Evolutionary conservation across 352 stramenopile species (phyloP).

Genomic region (Globisporangium takayamanum): DNA sequence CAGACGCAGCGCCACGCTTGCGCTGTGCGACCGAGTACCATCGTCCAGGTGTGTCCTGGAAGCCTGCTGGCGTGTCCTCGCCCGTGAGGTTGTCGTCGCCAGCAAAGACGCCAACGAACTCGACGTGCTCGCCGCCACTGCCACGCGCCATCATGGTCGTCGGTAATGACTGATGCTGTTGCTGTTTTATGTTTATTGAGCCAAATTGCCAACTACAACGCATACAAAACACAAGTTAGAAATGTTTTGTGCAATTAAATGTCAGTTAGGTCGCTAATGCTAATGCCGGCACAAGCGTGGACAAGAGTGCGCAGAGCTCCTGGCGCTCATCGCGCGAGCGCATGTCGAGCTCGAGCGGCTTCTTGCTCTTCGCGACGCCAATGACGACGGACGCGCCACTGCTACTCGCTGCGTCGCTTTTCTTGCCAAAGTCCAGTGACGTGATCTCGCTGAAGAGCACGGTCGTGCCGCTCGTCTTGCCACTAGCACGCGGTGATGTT

Average conservation of each 20-base stretch:
- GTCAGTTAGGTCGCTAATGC: not conserved
- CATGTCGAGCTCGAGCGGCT: slow-evolving; percentile 41
- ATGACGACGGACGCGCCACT: slow-evolving; percentile 13
- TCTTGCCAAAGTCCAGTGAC: slow-evolving; percentile 25
- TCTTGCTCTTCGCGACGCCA: slow-evolving; percentile 14
- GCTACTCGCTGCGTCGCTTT: slow-evolving; percentile 2
- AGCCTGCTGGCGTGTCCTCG: slow-evolving; percentile 53
- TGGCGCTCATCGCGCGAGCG: slow-evolving; percentile 28
- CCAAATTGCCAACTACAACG: too few relatives aligned
- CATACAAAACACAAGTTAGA: too few relatives aligned
- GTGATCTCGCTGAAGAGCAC: slow-evolving; percentile 31
- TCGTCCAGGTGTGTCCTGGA: slow-evolving; percentile 46
- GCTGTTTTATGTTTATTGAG: too few relatives aligned
- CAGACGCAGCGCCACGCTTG: slow-evolving; percentile 28
- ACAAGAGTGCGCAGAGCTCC: slow-evolving; percentile 17
- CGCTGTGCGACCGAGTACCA: slow-evolving; percentile 25
- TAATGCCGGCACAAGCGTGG: slow-evolving; percentile 11
- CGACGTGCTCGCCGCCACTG: not conserved
- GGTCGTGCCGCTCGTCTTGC: slow-evolving; percentile 16
- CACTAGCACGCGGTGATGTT: slow-evolving; percentile 18
- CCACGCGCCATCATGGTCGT: not conserved
- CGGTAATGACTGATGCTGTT: too few relatives aligned
- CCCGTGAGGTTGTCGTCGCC: slow-evolving; percentile 25
- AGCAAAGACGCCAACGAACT: slow-evolving; percentile 30
- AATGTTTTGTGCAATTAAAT: too few relatives aligned